Evolutionary conservation across 805 yeast species (phyloP).

Genomic region (Starmerella potacharoeniae): DNA sequence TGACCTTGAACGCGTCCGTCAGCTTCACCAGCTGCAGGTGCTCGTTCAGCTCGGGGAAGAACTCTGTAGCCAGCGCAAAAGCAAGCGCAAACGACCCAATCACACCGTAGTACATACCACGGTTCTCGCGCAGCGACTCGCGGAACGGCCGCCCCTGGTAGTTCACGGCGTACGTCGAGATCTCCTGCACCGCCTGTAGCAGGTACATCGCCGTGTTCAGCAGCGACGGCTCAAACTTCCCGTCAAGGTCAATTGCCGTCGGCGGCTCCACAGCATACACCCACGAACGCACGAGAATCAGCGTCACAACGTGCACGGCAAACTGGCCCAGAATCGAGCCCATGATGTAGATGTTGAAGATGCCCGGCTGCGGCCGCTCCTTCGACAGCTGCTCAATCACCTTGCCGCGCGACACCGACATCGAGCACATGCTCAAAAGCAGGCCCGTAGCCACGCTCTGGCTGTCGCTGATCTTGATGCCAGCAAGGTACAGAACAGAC

Average conservation of each 20-base stretch:
- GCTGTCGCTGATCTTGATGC: slow-evolving; percentile 95
- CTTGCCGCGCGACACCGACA: slow-evolving; percentile 87
- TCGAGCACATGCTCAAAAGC: slow-evolving; percentile 83
- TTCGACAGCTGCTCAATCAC: slow-evolving; percentile 80
- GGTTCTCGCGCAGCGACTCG: slow-evolving; percentile 78
- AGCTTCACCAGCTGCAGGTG: slow-evolving; percentile 87
- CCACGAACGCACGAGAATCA: slow-evolving; percentile 71
- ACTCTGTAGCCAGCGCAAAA: slow-evolving; percentile 83
- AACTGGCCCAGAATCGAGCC: slow-evolving; percentile 95
- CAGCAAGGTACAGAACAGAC: slow-evolving; percentile 88
- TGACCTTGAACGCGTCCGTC: slow-evolving; percentile 58
- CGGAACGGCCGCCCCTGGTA: slow-evolving; percentile 96
- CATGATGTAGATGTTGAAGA: slow-evolving; percentile 90
- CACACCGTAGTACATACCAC: slow-evolving; percentile 94
- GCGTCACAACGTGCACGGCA: slow-evolving; percentile 76
- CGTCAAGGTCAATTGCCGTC: slow-evolving; percentile 65
- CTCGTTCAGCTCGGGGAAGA: slow-evolving; percentile 86
- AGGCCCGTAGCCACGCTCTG: slow-evolving; percentile 97
- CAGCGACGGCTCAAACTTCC: slow-evolving; percentile 75
- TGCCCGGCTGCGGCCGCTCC: slow-evolving; percentile 95
- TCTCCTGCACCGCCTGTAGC: slow-evolving; percentile 90
- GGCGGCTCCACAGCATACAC: slow-evolving; percentile 86
- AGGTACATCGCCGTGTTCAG: slow-evolving; percentile 93
- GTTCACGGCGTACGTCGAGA: slow-evolving; percentile 93
- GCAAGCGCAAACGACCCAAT: slow-evolving; percentile 85